Evolutionary conservation across 2,329 filamentous ascomycete genomes (phyloP), one percentile per base, ranked within the genome.

Genomic region (Triangularia verruculosa): DNA sequence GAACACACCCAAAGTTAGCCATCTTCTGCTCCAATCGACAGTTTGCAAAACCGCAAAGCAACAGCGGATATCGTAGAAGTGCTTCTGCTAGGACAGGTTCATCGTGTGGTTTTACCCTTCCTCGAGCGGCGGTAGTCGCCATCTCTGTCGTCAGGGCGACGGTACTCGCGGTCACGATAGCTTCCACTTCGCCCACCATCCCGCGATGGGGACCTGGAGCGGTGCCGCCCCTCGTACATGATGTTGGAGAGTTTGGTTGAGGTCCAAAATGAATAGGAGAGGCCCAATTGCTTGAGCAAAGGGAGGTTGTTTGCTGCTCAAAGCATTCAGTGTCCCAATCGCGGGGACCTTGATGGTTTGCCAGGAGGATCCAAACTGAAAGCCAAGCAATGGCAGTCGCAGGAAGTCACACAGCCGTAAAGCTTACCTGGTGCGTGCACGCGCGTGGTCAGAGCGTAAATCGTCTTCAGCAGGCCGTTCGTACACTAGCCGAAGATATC

Each of bases 221-320:
- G 66, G 60, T 69, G 67, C 61, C 78, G 72, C 61, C 80, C 76
- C 70, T 82, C 78, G 72, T 78, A 76, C 81, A 84, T 83, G 65
- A 69, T 72, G 66, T 71, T 64, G n/a, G 15, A n/a, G 34, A n/a
- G 34, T 56, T 55, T 43, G 32, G 27, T 12, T 17, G 54, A 56
- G 62, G 61, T 57, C 57, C 27, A 62, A 60, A 12, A 54, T 28
- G 20, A 13, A 59, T 17, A 13, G 56, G 8, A 61, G 15, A 25
- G n/a, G n/a, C 39, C 39, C 39, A 20, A 47, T 47, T 47, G 39
- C 39, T 20, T 47, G 17, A 20, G 39, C 3, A 39, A n/a, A 47
- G 6, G 4, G 8, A 20, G 39, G 39, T 20, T 20, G 39, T 47
- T 7, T 47, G 39, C 39, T 20, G n/a, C 39, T 47, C 39, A 47